These are phyloP conservation scores for Huntiella omanensis DNA, from an alignment of 2,329 filamentous ascomycete genomes.

Conservation along the genomic window DNA sequence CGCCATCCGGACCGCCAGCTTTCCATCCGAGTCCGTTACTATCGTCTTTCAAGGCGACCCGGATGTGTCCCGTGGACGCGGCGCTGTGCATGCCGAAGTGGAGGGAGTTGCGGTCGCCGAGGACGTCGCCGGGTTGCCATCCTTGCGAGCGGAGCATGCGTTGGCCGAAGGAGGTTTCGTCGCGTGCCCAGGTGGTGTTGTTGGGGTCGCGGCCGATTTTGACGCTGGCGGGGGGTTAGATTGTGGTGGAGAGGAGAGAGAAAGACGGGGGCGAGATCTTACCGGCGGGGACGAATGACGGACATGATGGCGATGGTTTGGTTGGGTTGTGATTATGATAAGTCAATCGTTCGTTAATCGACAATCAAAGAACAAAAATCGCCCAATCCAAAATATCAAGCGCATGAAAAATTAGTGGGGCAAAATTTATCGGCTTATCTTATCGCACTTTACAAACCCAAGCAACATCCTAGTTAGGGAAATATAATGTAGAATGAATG, in stretches of 20 bases:
- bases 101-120: constrained; percentile 58
- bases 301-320: constrained; percentile 3
- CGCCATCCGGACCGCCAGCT: constrained; percentile 33
- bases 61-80: constrained; percentile 70
- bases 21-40: constrained; percentile 77
- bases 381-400: neutral
- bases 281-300: constrained; percentile 10
- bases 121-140: constrained; percentile 69
- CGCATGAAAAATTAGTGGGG: too few species aligned
- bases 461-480: too few species aligned
- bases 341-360: neutral
- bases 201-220: constrained; percentile 87
- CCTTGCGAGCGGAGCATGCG: constrained; percentile 75
- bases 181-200: constrained; percentile 81
- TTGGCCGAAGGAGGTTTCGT: constrained; percentile 70
- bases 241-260: neutral
- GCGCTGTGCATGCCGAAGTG: constrained; percentile 61
- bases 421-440: too few species aligned
- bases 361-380: too few species aligned
- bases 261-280: neutral
- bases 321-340: neutral
- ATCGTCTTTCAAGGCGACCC: constrained; percentile 73
- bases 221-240: constrained; percentile 15
- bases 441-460: too few species aligned
- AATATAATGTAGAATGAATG: too few species aligned